Evolutionary conservation across 441 rosid species (phyloP), one percentile per base, ranked within the genome.

Genomic region (Metrosideros polymorpha): DNA sequence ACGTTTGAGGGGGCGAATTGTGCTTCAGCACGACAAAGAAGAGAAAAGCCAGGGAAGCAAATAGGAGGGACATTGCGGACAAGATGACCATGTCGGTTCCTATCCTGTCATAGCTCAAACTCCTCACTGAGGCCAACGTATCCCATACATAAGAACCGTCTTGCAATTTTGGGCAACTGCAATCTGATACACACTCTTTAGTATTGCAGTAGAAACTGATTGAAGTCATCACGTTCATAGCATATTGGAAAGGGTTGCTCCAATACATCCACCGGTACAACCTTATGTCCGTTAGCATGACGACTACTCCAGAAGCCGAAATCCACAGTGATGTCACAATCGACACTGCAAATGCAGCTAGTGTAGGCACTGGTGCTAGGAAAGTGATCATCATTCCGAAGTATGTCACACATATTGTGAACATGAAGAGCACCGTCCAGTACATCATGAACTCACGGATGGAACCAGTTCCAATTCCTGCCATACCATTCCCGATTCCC

Each of bases 381-480:
- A 89, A 89, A 87, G 92, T 88, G 85, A 89, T 85, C 92, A 91
- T 88, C 89, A 87, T 89, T 53, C 90, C 91, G 15, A 89, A 91
- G 53, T 89, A 88, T 53, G 90, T 89, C 63, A 79, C 24, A 30
- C 87, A 87, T 19, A 88, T 43, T 55, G 89, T 91, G 88, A 91
- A 88, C 42, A 87, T 51, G 59, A 84, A 86, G 84, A 89, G 86
- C 52, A 83, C 88, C 32, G 82, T 51, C 90, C 91, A 88, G 84
- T 89, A 88, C 52, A 35, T 83, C 3, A 88, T 59, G 88, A 86
- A 89, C 12, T 89, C 89, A 50, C 66, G 77, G 39, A 83, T 32
- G 32, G 89, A 85, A 71, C 89, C 86, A 42, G 89, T 87, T 83
- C 88, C 86, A 66, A 87, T 85, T 84, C 87, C 91, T 82, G 87